Conservation (phyloP, 495 filamentous ascomycete species). For the Aspergillus indologenus region DNA sequence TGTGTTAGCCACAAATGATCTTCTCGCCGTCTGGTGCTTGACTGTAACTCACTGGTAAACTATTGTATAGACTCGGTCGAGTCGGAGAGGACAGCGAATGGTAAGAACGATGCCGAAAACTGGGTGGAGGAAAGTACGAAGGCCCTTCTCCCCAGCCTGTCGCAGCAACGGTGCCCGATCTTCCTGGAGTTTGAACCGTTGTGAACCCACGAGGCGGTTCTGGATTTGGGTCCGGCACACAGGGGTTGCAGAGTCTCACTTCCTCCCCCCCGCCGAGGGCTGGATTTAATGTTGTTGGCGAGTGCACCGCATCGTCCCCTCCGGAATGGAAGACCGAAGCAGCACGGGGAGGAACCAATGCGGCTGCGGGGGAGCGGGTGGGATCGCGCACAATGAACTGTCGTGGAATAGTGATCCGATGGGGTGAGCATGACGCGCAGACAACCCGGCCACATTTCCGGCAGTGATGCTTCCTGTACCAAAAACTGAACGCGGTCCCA, state of each 20-base stretch:
- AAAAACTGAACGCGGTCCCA: slow-evolving; percentile 71
- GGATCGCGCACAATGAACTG: slow-evolving; percentile 81
- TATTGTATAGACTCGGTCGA: slow-evolving; percentile 6
- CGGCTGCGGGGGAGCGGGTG: slow-evolving; percentile 18
- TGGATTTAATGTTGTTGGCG: slow-evolving; percentile 39
- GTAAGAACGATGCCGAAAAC: slow-evolving; percentile 20
- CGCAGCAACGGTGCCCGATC: slow-evolving; percentile 11
- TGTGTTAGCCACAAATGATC: background rate
- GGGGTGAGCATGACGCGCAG: slow-evolving; percentile 86
- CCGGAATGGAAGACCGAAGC: slow-evolving; percentile 41
- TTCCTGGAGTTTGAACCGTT: slow-evolving; percentile 24
- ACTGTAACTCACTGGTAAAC: slow-evolving; percentile 13
- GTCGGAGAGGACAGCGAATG: slow-evolving; percentile 18
- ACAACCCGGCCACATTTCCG: slow-evolving; percentile 96
- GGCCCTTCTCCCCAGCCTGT: slow-evolving; percentile 2
- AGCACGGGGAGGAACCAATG: slow-evolving; percentile 19
- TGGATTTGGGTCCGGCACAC: slow-evolving; percentile 86
- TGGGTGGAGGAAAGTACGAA: slow-evolving; percentile 8
- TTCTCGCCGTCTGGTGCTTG: background rate
- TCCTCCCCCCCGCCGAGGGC: slow-evolving; percentile 75
- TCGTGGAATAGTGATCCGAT: slow-evolving; percentile 89
- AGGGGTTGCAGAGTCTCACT: slow-evolving; percentile 91
- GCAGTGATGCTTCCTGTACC: slow-evolving; percentile 89
- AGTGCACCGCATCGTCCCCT: slow-evolving; percentile 28
- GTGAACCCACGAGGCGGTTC: slow-evolving; percentile 50